Evolutionary conservation across 1,284 basidiomycete genomes (phyloP).

Genomic region (Ganoderma leucocontextum): DNA sequence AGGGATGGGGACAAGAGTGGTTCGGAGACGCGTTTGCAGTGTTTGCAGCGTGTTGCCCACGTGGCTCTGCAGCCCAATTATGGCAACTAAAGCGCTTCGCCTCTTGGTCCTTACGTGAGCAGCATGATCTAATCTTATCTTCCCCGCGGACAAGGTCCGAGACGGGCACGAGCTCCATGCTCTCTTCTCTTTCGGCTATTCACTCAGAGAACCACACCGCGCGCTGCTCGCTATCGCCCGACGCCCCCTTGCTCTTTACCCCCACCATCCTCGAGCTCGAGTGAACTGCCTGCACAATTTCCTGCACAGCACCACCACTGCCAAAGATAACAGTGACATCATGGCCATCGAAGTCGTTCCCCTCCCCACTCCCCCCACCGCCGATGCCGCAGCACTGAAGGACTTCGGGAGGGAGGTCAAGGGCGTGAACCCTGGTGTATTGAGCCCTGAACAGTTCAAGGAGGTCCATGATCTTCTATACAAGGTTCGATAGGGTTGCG

Average conservation of each 20-base stretch:
- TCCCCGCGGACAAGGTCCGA: constrained; percentile 13
- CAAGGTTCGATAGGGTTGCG: constrained; percentile 47
- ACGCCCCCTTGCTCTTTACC: constrained; percentile 4
- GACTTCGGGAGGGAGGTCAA: constrained; percentile 61
- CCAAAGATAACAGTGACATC: constrained; percentile 12
- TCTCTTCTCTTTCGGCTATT: background rate
- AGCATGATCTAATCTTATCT: constrained; percentile 19
- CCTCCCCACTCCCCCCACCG: constrained; percentile 56
- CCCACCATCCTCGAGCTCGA: constrained; percentile 4
- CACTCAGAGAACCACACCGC: constrained; percentile 6
- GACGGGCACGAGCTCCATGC: too few species aligned
- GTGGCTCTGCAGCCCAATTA: constrained; percentile 11
- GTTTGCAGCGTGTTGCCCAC: constrained; percentile 24
- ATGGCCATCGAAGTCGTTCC: constrained; percentile 54
- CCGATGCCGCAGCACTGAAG: constrained; percentile 55
- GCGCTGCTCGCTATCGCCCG: constrained; percentile 8
- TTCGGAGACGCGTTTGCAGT: constrained; percentile 24
- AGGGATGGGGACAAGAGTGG: background rate
- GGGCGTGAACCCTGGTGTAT: constrained; percentile 57
- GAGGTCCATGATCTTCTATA: constrained; percentile 62
- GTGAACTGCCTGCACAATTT: constrained; percentile 17
- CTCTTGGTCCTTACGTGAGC: background rate
- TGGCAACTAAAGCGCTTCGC: background rate
- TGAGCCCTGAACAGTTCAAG: constrained; percentile 54
- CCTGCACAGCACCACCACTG: constrained; percentile 10